Percentiles rank a stretch among this genome's conserved stretches.
Evolutionary conservation across 495 filamentous ascomycete species (phyloP).

Genomic region (Podospora pseudocomata): DNA sequence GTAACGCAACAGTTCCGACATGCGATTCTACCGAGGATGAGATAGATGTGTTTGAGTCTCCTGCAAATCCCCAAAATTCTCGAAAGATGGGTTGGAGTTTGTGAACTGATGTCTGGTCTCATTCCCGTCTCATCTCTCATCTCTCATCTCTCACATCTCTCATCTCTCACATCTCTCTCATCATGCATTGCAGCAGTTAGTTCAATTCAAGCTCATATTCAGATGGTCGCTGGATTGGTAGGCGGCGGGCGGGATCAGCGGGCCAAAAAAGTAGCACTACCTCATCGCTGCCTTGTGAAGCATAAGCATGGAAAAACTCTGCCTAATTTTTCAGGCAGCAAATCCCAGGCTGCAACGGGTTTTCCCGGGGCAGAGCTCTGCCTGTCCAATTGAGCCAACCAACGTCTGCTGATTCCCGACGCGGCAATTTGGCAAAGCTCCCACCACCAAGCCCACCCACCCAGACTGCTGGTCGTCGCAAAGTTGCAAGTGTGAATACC

Average conservation of each 20-base stretch:
- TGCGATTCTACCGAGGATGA: conserved; percentile 1
- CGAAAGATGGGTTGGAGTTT: background rate
- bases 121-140: background rate
- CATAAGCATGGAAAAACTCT: no score
- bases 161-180: background rate
- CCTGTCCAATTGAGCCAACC: conserved; percentile 3
- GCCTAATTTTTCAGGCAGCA: conserved; percentile 12
- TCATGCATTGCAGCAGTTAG: background rate
- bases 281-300: background rate
- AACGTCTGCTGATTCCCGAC: conserved; percentile 13
- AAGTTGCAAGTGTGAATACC: conserved; percentile 12
- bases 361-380: conserved; percentile 19
- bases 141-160: background rate
- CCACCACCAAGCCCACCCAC: conserved; percentile 1
- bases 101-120: conserved; percentile 1
- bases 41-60: background rate
- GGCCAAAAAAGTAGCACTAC: background rate
- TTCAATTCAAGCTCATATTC: background rate
- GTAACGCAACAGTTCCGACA: background rate
- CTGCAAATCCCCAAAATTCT: background rate
- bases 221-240: background rate
- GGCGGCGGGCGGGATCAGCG: background rate
- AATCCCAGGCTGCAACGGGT: conserved; percentile 14
- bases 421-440: conserved; percentile 29
- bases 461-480: background rate